Conservation (phyloP, 1,139 yeast species). For the Suhomyces terraborum region DNA sequence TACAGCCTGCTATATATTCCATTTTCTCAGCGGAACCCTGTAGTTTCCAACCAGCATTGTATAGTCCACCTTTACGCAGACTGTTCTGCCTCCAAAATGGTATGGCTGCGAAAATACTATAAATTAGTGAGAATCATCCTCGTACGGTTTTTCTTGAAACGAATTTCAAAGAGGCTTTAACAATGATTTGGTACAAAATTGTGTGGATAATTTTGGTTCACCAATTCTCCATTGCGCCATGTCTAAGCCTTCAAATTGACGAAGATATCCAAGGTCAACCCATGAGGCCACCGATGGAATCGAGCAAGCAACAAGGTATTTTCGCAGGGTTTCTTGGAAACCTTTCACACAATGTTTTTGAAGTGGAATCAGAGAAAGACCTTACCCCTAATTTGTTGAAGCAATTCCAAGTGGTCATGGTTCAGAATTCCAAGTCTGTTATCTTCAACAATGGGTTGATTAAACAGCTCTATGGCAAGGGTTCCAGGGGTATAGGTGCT, state of each 20-base stretch:
- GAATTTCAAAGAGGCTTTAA: neutral
- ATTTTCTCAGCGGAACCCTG: too few species aligned
- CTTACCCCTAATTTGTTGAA: constrained; percentile 12
- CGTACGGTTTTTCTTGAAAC: too few species aligned
- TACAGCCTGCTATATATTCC: too few species aligned
- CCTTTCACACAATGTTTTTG: constrained; percentile 6
- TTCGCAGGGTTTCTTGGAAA: constrained; percentile 1
- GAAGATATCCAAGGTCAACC: neutral
- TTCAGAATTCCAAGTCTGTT: constrained; percentile 13
- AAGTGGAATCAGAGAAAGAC: constrained; percentile 11
- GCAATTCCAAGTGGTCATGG: constrained; percentile 12
- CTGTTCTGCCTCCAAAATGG: too few species aligned
- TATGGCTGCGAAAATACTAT: too few species aligned
- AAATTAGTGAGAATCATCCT: too few species aligned
- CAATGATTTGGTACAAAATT: neutral
- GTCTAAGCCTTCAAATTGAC: neutral
- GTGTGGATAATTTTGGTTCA: neutral
- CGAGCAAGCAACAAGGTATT: neutral
- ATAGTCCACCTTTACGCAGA: too few species aligned
- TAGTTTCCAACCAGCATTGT: too few species aligned
- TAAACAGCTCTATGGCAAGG: too few species aligned
- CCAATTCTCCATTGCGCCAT: neutral
- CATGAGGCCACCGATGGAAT: neutral
- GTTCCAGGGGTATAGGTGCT: too few species aligned
- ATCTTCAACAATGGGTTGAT: constrained; percentile 12